A percentile compares a stretch with the other conserved stretches of the same genome.
Evolutionary conservation across 2,329 filamentous ascomycete species (phyloP).

Genomic region (Aureobasidium zeae): DNA sequence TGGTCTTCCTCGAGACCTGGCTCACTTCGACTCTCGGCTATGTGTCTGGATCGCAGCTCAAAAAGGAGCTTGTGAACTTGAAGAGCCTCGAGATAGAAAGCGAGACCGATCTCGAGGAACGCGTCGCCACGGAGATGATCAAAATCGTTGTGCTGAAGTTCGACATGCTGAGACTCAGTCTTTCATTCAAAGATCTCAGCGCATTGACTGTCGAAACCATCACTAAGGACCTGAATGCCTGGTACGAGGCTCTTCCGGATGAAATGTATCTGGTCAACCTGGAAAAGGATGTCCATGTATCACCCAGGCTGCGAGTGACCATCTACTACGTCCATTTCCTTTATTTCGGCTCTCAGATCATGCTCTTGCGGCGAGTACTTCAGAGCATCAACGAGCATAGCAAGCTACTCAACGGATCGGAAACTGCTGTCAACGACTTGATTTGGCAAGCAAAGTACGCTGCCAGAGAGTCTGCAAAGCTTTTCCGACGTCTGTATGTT

Average conservation of each 20-base stretch:
- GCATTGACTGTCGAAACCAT: not conserved
- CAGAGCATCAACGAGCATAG: constrained; percentile 1
- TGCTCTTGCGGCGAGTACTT: constrained; percentile 10
- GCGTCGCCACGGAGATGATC: constrained; percentile 13
- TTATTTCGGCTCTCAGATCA: constrained; percentile 10
- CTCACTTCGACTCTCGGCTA: constrained; percentile 13
- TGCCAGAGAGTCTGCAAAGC: constrained; percentile 4
- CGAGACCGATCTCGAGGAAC: not conserved
- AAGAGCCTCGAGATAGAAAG: constrained; percentile 1
- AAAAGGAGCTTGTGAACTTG: not conserved
- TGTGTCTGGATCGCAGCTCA: not conserved
- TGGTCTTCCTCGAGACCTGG: constrained; percentile 11
- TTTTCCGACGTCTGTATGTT: not conserved
- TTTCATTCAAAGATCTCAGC: constrained; percentile 4
- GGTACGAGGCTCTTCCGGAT: constrained; percentile 1
- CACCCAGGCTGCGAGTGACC: constrained; percentile 4
- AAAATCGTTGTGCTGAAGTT: constrained; percentile 10
- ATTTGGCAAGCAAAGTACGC: not conserved
- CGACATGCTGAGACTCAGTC: constrained; percentile 10
- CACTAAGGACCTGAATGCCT: constrained; percentile 2
- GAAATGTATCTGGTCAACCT: constrained; percentile 1
- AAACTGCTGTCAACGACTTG: not conserved
- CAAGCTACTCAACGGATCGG: not conserved
- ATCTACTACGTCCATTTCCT: constrained; percentile 13
- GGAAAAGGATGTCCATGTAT: not conserved